A percentile compares a stretch with the other conserved stretches of the same genome.
phyloP scores from a whole-genome alignment of 2,329 filamentous ascomycete genomes.

The Arthrinium phaeospermum region DNA sequence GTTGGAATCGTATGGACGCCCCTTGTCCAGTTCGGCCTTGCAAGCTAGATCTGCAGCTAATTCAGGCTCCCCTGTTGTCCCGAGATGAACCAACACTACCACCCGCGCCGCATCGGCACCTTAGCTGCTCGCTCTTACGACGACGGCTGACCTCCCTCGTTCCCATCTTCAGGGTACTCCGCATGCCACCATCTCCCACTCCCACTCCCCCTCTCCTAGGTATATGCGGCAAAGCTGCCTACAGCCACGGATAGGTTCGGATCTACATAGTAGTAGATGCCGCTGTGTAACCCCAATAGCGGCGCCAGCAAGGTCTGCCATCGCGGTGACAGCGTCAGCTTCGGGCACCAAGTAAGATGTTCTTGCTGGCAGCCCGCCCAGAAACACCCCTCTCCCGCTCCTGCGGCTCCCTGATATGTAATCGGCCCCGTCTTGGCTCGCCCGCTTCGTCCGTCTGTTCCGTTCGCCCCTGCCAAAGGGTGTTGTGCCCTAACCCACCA shows the following conservation, averaged over 20 bases:
- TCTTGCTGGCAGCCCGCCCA: background rate
- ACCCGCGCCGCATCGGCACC: background rate
- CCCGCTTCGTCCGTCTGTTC: background rate
- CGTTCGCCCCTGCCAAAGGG: background rate
- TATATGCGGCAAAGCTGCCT: background rate
- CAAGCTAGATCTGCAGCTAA: conserved; percentile 3
- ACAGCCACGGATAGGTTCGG: background rate
- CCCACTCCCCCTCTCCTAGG: background rate
- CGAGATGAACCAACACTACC: conserved; percentile 10
- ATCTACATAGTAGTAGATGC: background rate
- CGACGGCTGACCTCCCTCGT: background rate
- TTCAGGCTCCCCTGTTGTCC: background rate
- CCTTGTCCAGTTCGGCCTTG: background rate
- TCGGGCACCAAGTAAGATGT: background rate
- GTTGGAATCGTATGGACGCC: background rate
- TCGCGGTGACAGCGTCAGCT: background rate
- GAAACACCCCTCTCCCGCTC: background rate
- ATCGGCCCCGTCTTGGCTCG: background rate
- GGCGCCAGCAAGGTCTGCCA: background rate
- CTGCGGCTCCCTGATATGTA: background rate
- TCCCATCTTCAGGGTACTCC: background rate
- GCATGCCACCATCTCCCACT: background rate
- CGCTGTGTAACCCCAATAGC: background rate
- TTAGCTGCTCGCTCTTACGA: background rate
- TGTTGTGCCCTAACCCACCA: background rate